These are phyloP conservation scores for Xylaria sp. DNA, from an alignment of 2,329 filamentous ascomycete genomes.

Conservation along the genomic window DNA sequence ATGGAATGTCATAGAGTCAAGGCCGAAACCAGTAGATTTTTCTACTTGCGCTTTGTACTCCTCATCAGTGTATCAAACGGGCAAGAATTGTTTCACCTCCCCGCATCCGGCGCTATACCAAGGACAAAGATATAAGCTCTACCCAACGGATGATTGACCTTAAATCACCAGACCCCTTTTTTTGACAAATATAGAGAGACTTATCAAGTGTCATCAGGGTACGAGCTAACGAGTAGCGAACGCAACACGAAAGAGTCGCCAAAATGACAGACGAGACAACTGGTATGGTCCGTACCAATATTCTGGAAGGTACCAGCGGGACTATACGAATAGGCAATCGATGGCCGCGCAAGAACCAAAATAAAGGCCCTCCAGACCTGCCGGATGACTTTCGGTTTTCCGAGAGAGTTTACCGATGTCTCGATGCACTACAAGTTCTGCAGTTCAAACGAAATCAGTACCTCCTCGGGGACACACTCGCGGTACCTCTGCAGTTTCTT, in stretches of 20 bases:
- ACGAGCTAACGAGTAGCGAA: background rate
- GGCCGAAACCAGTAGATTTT: slow-evolving; percentile 9
- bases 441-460: slow-evolving; percentile 21
- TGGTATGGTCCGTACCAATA: slow-evolving; percentile 14
- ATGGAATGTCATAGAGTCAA: background rate
- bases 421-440: slow-evolving; percentile 23
- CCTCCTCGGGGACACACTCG: background rate
- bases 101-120: slow-evolving; percentile 18
- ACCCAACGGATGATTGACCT: background rate
- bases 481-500: slow-evolving; percentile 30
- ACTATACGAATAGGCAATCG: slow-evolving; percentile 8
- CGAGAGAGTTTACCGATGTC: background rate
- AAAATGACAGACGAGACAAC: slow-evolving; percentile 4
- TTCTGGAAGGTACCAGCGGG: background rate
- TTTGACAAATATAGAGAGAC: background rate
- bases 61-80: background rate
- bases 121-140: slow-evolving; percentile 12
- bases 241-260: background rate
- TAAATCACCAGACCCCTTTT: background rate
- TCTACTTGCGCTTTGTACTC: slow-evolving; percentile 1
- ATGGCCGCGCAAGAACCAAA: slow-evolving; percentile 24
- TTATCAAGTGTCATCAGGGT: background rate
- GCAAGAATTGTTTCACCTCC: background rate
- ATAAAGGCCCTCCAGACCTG: slow-evolving; percentile 21
- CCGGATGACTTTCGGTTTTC: slow-evolving; percentile 6